Evolutionary conservation across 192 early-diverging fungal species (phyloP), one percentile per base, ranked within the genome.

Genomic region (Coemansia sp.): DNA sequence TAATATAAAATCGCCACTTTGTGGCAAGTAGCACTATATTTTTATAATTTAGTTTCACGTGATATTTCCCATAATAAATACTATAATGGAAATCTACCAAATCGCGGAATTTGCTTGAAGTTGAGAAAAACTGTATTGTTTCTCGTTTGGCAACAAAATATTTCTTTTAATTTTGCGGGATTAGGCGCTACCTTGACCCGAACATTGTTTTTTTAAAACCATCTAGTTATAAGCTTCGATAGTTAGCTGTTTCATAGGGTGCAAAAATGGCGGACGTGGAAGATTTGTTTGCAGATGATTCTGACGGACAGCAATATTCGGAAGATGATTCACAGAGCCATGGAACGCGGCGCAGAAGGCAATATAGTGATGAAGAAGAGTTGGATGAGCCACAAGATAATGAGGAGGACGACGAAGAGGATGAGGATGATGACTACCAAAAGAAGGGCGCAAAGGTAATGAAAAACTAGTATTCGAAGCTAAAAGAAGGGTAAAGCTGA

Each of bases 281-380:
- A 20, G 83, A 85, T 55, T 78, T 88, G 47, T 86, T 87, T 61
- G 87, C 87, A 37, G 88, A 87, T 31, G 80, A 85, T 6, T 82
- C 85, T 35, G 86, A 84, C 26, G 87, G 84, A n/a, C 81, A 85
- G 31, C 53, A 31, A 40, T 78, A 71, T 55, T 71, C 68, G 35
- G 50, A 63, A 11, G 45, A 16, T 21, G 57, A 40, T 37, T 12
- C 39, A 47, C 53, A 50, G 23, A 52, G 21, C 33, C 45, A 30
- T 19, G 39, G 61, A 14, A 39, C 61, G 15, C 45, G 44, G 15
- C 65, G 72, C 46, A 61, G 55, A 21, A 39, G 55, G 5, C 65
- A 66, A 23, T 40, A 59, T 38, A 63, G 62, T 53, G 71, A 61
- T 26, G 63, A 67, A n/a, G 50, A 51, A 6, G 68, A 60, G 41